A percentile compares a stretch with the other conserved stretches of the same genome.
phyloP scores from a whole-genome alignment of 495 filamentous ascomycete species.

The Trichoderma virens region DNA sequence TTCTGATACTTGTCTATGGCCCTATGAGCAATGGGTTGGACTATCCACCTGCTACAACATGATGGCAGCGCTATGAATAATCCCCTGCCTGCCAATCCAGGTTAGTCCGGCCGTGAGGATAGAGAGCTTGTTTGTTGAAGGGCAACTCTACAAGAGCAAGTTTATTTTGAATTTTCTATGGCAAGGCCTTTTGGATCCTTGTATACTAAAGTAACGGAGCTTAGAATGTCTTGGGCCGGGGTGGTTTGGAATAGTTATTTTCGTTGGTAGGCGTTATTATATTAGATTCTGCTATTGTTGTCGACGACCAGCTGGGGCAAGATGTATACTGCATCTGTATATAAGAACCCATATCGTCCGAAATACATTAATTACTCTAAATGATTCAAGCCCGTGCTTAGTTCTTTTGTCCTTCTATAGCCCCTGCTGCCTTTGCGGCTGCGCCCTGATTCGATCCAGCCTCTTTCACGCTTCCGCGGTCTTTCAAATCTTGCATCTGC shows the following conservation, averaged over 20 bases:
- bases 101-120: too few species aligned
- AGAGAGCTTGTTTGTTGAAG: too few species aligned
- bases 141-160: too few species aligned
- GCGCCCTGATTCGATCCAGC: not conserved
- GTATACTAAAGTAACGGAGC: not conserved
- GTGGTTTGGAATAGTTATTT: not conserved
- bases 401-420: not conserved
- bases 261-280: not conserved
- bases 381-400: not conserved
- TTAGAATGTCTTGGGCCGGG: not conserved
- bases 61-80: not conserved
- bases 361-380: not conserved
- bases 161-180: not conserved
- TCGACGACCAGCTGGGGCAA: not conserved
- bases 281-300: not conserved
- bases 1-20: not conserved
- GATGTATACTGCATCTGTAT: not conserved
- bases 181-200: not conserved
- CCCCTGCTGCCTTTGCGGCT: not conserved
- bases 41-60: not conserved
- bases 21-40: not conserved
- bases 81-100: too few species aligned
- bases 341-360: not conserved
- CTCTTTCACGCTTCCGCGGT: not conserved
- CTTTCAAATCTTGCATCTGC: conserved; percentile 49